Evolutionary conservation across 768 basidiomycete species (phyloP), one percentile per base, ranked within the genome.

Genomic region (Russula ochroleuca): DNA sequence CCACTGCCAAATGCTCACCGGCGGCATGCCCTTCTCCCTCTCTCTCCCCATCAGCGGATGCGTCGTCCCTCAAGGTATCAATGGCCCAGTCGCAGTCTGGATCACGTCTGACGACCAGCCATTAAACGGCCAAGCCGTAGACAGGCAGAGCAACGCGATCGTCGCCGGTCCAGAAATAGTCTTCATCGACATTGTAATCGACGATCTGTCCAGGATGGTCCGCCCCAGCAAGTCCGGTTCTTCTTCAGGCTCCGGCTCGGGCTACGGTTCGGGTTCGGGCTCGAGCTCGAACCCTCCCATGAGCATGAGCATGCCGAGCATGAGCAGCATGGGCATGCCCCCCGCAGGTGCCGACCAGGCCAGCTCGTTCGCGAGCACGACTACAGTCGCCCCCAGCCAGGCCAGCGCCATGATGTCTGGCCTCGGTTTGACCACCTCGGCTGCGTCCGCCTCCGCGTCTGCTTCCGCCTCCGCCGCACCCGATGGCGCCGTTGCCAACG

Each of bases 1-100:
- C 38, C 83, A 78, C 75, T 92, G 91, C 74, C 86, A 92, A 75
- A 90, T 93, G 83, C 73, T 93, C 68, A 67, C 83, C 60, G 91
- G 88, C 35, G 87, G 86, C 33, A 57, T 75, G 19, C 72, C 84
- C 55, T 72, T 73, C 70, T 76, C 90, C 5, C 75, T 89, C 70
- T 70, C 82, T 37, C 77, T 90, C 50, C 85, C 89, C 3, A 71
- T 88, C 68, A 67, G 73, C 65, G 67, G 81, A 64, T 92, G 90
- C 68, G 73, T 80, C 62, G 83, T 92, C 14, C 92, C 91, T 41
- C 40, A 64, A 0, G 82, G 82, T 59, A 77, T 92, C 72, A 84
- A 88, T 72, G 91, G 92, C 48, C 86, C 87, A 66, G 85, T 92
- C 68, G 85, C 82, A 28, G 73, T 92, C 72, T 92, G 77, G 74